Percentiles rank a stretch among this genome's conserved stretches.
Evolutionary conservation across 2,329 filamentous ascomycete genomes (phyloP).

Genomic region (Fusarium sp.): DNA sequence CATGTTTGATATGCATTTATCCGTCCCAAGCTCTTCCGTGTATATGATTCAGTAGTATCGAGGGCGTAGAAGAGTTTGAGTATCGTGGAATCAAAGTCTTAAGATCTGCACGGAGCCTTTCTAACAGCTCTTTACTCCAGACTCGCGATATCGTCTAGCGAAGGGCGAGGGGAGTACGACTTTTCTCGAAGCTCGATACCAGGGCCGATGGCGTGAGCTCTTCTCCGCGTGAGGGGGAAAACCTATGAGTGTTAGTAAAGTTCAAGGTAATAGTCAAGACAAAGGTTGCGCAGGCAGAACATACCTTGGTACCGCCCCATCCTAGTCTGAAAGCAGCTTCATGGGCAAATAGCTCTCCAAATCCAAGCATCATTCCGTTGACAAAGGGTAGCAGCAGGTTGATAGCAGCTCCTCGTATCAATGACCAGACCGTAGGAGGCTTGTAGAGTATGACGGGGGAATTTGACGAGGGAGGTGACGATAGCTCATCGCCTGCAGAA

Average conservation of each 20-base stretch:
- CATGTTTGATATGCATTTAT: constrained; percentile 38
- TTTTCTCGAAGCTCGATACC: constrained; percentile 85
- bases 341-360: constrained; percentile 96
- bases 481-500: constrained; percentile 74
- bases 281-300: background rate
- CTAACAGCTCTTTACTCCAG: constrained; percentile 68
- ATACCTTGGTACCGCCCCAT: constrained; percentile 93
- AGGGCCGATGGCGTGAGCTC: constrained; percentile 79
- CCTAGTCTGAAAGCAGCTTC: constrained; percentile 94
- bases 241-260: constrained; percentile 59
- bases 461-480: constrained; percentile 73
- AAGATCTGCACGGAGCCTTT: background rate
- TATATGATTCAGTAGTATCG: constrained; percentile 9
- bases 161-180: constrained; percentile 67
- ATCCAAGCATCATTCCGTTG: constrained; percentile 98
- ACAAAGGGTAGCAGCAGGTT: constrained; percentile 96
- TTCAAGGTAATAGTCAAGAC: background rate
- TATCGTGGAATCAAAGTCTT: background rate
- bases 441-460: constrained; percentile 87
- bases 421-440: constrained; percentile 87
- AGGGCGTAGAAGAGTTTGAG: background rate
- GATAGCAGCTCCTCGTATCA: constrained; percentile 91
- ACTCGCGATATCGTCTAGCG: constrained; percentile 76
- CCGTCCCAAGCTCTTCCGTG: constrained; percentile 21
- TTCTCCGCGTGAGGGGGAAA: constrained; percentile 72